phyloP scores from a whole-genome alignment of 1,139 yeast genomes.

The Magnusiomyces starmeri region DNA sequence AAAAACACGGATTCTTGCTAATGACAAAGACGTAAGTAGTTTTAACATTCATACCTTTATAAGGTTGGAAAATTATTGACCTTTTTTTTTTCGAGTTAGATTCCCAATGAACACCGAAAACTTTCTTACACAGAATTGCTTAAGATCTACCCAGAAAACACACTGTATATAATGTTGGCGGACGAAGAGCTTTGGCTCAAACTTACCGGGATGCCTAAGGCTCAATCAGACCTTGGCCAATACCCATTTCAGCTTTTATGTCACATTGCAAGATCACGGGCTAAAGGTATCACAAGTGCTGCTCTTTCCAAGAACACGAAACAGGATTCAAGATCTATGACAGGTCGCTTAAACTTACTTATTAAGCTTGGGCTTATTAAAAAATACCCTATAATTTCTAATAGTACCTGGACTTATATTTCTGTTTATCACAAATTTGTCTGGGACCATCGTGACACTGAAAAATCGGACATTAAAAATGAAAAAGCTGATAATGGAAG shows the following conservation, averaged over 20 bases:
- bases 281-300: slow-evolving; percentile 33
- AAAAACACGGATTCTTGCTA: slow-evolving; percentile 22
- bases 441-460: slow-evolving; percentile 16
- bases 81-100: slow-evolving; percentile 7
- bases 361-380: slow-evolving; percentile 32
- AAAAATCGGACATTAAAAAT: background rate
- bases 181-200: slow-evolving; percentile 34
- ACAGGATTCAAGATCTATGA: slow-evolving; percentile 38
- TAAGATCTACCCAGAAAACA: slow-evolving; percentile 19
- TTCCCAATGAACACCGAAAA: slow-evolving; percentile 13
- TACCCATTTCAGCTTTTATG: slow-evolving; percentile 34
- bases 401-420: slow-evolving; percentile 30
- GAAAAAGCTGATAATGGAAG: too few species aligned
- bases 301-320: slow-evolving; percentile 33
- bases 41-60: too few species aligned
- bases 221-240: slow-evolving; percentile 26
- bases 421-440: slow-evolving; percentile 29
- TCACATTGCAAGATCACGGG: slow-evolving; percentile 33
- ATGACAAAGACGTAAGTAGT: slow-evolving; percentile 13
- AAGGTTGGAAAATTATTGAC: too few species aligned
- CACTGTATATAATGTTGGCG: slow-evolving; percentile 28
- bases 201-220: slow-evolving; percentile 32
- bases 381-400: slow-evolving; percentile 31
- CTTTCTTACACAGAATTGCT: slow-evolving; percentile 18
- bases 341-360: slow-evolving; percentile 31